Conservation (phyloP, 768 basidiomycete species). For the Boletus reticuloceps region DNA sequence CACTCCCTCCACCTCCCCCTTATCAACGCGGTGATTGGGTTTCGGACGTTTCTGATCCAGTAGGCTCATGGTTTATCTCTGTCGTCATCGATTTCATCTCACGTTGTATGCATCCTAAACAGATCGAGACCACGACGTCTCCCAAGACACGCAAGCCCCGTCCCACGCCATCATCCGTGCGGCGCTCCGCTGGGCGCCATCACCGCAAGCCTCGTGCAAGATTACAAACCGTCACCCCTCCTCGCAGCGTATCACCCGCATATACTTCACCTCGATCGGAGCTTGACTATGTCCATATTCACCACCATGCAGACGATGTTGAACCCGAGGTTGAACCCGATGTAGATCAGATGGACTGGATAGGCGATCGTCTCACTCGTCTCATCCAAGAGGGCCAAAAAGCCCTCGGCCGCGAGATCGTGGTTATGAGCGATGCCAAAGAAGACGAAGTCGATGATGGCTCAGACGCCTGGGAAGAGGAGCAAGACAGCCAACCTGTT, state of each 20-base stretch:
- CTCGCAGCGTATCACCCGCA: constrained; percentile 27
- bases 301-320: constrained; percentile 33
- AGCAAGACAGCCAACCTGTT: constrained; percentile 26
- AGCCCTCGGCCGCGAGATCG: constrained; percentile 74
- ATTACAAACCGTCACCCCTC: constrained; percentile 22
- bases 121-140: constrained; percentile 36
- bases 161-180: constrained; percentile 27
- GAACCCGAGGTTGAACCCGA: constrained; percentile 53
- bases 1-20: constrained; percentile 56
- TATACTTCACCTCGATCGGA: constrained; percentile 38
- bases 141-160: constrained; percentile 40
- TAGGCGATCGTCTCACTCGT: constrained; percentile 43
- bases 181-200: constrained; percentile 36
- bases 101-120: constrained; percentile 19
- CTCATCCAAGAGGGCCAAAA: constrained; percentile 80
- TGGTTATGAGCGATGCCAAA: constrained; percentile 69
- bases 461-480: constrained; percentile 72
- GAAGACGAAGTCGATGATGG: constrained; percentile 82
- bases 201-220: constrained; percentile 33
- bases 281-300: constrained; percentile 38
- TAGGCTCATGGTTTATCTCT: constrained; percentile 15
- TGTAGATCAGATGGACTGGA: too few species aligned
- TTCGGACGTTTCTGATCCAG: constrained; percentile 38
- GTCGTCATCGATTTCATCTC: constrained; percentile 8
- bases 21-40: constrained; percentile 63